Conservation (phyloP, 192 early-diverging fungal species). For the Mortierella claussenii region DNA sequence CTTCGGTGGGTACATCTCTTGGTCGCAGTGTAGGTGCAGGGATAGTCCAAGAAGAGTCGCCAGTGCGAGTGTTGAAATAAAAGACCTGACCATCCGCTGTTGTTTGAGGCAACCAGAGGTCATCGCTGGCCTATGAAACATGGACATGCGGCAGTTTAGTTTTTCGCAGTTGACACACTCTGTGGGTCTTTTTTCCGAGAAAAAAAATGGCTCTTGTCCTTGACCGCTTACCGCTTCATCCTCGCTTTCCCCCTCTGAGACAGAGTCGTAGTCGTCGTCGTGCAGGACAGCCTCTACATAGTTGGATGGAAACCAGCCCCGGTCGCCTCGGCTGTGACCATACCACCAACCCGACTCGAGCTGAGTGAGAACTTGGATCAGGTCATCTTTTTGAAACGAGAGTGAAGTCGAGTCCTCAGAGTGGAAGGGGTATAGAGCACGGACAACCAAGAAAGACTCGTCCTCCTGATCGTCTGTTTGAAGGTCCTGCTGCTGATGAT, state of each 20-base stretch:
- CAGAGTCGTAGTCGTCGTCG: constrained; percentile 39
- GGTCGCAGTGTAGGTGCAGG: constrained; percentile 13
- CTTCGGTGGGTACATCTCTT: constrained; percentile 6
- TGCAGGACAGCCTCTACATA: constrained; percentile 64
- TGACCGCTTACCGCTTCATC: constrained; percentile 15
- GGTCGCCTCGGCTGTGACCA: constrained; percentile 77
- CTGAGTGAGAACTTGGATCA: constrained; percentile 90
- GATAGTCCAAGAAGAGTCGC: constrained; percentile 62
- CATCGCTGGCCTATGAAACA: constrained; percentile 13
- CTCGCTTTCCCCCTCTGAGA: constrained; percentile 6
- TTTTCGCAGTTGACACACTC: no score
- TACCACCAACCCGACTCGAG: constrained; percentile 99
- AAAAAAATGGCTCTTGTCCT: neutral
- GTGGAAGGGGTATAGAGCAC: constrained; percentile 87
- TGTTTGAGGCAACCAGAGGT: constrained; percentile 55
- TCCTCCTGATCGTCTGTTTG: neutral
- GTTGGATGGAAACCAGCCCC: constrained; percentile 94
- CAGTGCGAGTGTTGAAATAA: constrained; percentile 63
- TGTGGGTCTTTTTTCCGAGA: no score
- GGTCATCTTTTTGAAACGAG: constrained; percentile 82
- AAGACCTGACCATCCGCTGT: constrained; percentile 61
- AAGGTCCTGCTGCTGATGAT: neutral
- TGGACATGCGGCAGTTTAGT: no score
- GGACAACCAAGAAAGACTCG: constrained; percentile 30
- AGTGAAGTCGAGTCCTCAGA: constrained; percentile 82